Conservation (phyloP, 768 basidiomycete species). For the Russula earlei region DNA sequence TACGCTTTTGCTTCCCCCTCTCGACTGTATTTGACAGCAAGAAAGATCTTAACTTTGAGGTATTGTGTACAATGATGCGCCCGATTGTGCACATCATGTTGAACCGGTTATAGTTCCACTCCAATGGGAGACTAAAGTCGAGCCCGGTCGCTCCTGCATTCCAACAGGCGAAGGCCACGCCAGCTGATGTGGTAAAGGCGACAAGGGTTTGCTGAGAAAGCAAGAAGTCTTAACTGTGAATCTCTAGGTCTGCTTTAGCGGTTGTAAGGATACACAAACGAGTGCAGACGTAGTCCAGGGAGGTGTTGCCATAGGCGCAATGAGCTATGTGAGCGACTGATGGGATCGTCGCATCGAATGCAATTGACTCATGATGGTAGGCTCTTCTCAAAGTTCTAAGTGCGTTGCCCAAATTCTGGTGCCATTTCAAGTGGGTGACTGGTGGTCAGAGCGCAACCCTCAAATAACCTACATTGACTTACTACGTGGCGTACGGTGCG, state of each 20-base stretch:
- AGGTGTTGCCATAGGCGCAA: conserved; percentile 64
- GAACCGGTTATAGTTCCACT: conserved; percentile 23
- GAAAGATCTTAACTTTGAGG: conserved; percentile 62
- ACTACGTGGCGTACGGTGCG: conserved; percentile 12
- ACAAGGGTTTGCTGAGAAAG: background rate
- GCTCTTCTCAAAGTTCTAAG: conserved; percentile 52
- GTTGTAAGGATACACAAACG: conserved; percentile 75
- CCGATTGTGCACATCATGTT: background rate
- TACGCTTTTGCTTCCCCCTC: conserved; percentile 26
- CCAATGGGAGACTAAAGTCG: conserved; percentile 25
- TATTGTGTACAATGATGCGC: conserved; percentile 22
- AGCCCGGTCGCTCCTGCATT: conserved; percentile 23
- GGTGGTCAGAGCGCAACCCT: conserved; percentile 30
- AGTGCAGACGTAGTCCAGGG: conserved; percentile 66
- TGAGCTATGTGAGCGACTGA: conserved; percentile 54
- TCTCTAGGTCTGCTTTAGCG: conserved; percentile 72
- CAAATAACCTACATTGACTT: conserved; percentile 20
- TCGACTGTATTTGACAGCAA: background rate
- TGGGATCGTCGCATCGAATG: background rate
- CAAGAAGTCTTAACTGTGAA: conserved; percentile 2
- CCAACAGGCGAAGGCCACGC: conserved; percentile 43
- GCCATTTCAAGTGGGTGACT: background rate
- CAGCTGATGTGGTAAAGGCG: conserved; percentile 72
- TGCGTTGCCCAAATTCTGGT: conserved; percentile 23
- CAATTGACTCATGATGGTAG: conserved; percentile 21